These are phyloP conservation scores for Colletotrichum sp. DNA, from an alignment of 2,329 filamentous ascomycete species.

Conservation along the genomic window DNA sequence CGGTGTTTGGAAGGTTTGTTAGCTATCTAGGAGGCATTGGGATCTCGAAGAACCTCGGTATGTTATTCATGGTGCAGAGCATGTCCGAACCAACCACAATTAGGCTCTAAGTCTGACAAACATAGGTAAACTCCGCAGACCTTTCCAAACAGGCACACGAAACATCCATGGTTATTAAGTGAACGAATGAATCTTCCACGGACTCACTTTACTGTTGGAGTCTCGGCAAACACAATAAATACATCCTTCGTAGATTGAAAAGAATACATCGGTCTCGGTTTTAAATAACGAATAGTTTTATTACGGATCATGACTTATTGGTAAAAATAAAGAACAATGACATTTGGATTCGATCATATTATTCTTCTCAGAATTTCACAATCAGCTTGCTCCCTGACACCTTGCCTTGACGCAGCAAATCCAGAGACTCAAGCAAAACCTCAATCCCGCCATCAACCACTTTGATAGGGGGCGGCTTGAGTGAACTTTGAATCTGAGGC, in stretches of 20 bases:
- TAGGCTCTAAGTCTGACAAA: neutral
- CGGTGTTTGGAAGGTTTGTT: neutral
- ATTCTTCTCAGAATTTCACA: neutral
- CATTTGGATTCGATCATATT: neutral
- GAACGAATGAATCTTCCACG: neutral
- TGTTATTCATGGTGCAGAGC: neutral
- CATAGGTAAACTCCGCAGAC: neutral
- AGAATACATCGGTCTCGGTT: neutral
- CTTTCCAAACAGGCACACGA: neutral
- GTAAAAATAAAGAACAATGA: neutral
- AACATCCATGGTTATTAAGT: fast-evolving
- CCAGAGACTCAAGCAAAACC: constrained; percentile 13
- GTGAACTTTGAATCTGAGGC: neutral
- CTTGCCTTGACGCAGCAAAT: constrained; percentile 23
- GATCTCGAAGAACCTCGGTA: neutral
- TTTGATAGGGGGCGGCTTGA: constrained; percentile 25
- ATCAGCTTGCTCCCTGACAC: constrained; percentile 27
- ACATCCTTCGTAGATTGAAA: neutral
- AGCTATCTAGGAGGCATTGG: neutral
- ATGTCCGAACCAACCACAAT: neutral
- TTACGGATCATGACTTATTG: neutral
- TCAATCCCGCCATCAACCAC: constrained; percentile 22
- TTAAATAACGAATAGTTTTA: neutral
- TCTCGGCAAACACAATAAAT: neutral
- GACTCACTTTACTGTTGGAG: neutral